Conservation (phyloP, 140 eudicot species). For the Senecio squalidus region DNA sequence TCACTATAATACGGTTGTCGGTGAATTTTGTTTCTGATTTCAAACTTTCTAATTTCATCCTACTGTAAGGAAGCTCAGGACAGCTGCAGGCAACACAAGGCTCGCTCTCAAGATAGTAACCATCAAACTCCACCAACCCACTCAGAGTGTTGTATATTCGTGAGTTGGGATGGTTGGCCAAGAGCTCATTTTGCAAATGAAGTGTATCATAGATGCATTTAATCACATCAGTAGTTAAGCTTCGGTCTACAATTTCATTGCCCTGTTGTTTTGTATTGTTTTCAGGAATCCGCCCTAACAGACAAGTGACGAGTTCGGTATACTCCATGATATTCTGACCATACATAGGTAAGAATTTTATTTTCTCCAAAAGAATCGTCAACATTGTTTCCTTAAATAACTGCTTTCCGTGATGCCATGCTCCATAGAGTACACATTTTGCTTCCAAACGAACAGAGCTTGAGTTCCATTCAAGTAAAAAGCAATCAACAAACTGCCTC, state of each 20-base stretch:
- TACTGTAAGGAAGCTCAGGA: constrained; percentile 92
- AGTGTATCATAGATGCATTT: constrained; percentile 89
- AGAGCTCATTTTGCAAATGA: constrained; percentile 84
- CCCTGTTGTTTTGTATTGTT: constrained; percentile 58
- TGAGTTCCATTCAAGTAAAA: constrained; percentile 93
- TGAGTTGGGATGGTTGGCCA: constrained; percentile 99
- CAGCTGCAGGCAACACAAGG: constrained; percentile 99
- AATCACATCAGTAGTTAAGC: constrained; percentile 84
- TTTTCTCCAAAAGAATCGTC: constrained; percentile 67
- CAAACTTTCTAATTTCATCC: constrained; percentile 94
- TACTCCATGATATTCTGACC: constrained; percentile 95
- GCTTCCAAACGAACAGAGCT: constrained; percentile 94
- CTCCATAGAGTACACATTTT: constrained; percentile 77
- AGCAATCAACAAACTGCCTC: constrained; percentile 81
- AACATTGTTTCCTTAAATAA: constrained; percentile 72
- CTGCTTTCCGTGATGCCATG: constrained; percentile 92
- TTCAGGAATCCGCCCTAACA: constrained; percentile 79
- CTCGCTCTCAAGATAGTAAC: constrained; percentile 97
- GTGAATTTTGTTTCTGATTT: constrained; percentile 97
- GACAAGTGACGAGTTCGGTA: constrained; percentile 71
- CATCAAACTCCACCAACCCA: constrained; percentile 98
- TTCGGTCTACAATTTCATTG: constrained; percentile 70
- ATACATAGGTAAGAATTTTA: constrained; percentile 78
- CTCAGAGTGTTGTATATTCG: constrained; percentile 96
- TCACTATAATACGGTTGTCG: constrained; percentile 95